These are phyloP conservation scores for Lyophyllum semitale DNA, from an alignment of 768 basidiomycete genomes.

Conservation along the genomic window DNA sequence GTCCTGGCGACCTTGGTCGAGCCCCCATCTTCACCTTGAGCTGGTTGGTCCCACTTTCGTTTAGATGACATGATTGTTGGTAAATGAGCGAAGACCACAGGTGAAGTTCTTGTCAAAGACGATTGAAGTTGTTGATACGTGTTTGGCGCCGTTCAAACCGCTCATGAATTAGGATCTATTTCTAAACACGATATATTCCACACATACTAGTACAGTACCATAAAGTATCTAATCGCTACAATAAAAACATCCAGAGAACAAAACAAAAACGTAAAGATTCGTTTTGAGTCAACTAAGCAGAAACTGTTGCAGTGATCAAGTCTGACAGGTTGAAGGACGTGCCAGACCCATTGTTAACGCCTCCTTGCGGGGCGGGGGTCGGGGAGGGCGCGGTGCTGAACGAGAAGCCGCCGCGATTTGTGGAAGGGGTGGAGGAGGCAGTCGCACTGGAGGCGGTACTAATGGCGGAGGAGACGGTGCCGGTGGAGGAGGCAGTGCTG, in stretches of 20 bases:
- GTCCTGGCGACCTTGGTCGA: slow-evolving; percentile 43
- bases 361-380: slow-evolving; percentile 10
- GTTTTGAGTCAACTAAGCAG: not conserved
- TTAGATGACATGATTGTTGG: slow-evolving; percentile 58
- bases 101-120: not conserved
- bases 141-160: too few species aligned
- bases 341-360: slow-evolving; percentile 10
- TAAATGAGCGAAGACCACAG: not conserved
- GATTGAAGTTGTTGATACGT: slow-evolving; percentile 12
- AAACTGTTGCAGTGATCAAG: slow-evolving; percentile 17
- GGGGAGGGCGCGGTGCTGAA: slow-evolving; percentile 11
- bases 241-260: not conserved
- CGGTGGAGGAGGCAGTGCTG: slow-evolving; percentile 3
- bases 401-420: slow-evolving; percentile 3
- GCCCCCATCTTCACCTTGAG: slow-evolving; percentile 43
- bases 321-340: slow-evolving; percentile 15
- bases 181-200: not conserved
- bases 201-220: slow-evolving; percentile 2
- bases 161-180: too few species aligned
- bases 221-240: slow-evolving; percentile 12
- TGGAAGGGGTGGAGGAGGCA: not conserved
- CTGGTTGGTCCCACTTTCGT: slow-evolving; percentile 83
- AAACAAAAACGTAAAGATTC: not conserved
- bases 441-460: slow-evolving; percentile 3
- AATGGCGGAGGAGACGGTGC: too few species aligned